Evolutionary conservation across 2,329 filamentous ascomycete genomes (phyloP), one percentile per base, ranked within the genome.

Genomic region (Raffaelea arxii): DNA sequence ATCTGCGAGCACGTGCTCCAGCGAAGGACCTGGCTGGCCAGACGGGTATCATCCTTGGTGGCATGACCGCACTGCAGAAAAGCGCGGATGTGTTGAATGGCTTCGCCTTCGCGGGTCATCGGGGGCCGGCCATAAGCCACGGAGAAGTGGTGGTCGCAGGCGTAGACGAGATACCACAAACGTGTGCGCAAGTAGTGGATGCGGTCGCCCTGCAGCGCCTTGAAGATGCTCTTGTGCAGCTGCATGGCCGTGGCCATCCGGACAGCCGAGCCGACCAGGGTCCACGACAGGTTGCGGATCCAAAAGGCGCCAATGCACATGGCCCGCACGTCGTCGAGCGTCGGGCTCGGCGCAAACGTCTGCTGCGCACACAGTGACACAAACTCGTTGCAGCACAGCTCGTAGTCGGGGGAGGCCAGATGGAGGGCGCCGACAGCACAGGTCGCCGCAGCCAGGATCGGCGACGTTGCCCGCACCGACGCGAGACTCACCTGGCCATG

Each of bases 1-100:
- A 53, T 50, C 16, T 41, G 37, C 12, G 49, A 41, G 18, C 46
- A 46, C 2, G 52, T 14, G 22, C 46, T 52, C 53, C 49, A 52
- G 19, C 46, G 49, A 14, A 47, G 27, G 3, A 53, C 53, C 45
- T 55, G 51, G 36, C 49, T 52, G 19, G 51, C 48, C 9, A 55
- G 48, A 2, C 51, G 47, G 3, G 45, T 43, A 32, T 55, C 53
- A 27, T 52, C 49, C 18, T 51, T 46, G 2, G 36, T 51, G 1
- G 51, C 49, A n/a, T 47, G 47, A 9, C 19, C 36, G n/a, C 46
- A 46, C 4, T 46, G 18, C 11, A 52, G 25, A 30, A 55, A 51
- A 4, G 16, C 21, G 3, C 39, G 25, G 11, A 35, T 32, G 10
- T 24, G 18, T 11, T 32, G 36, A 3, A 49, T 25, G 2, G 43